Conservation (phyloP, 1,284 basidiomycete genomes). For the Pholiota adiposa region DNA sequence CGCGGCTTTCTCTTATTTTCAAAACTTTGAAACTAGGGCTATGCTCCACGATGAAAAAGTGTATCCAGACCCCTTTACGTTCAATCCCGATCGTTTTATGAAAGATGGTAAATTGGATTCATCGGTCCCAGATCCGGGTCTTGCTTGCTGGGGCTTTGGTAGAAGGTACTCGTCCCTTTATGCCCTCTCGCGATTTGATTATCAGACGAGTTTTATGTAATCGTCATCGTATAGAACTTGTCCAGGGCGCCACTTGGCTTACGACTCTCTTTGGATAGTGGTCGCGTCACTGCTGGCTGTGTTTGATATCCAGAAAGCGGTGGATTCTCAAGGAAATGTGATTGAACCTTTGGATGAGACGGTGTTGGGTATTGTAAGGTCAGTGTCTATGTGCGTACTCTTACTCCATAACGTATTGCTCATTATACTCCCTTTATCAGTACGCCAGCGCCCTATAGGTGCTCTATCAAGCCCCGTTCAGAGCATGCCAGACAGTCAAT, state of each 20-base stretch:
- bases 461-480: neutral
- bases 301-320: slow-evolving; percentile 34
- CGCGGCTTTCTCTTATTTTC: neutral
- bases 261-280: slow-evolving; percentile 36
- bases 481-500: neutral
- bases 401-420: neutral
- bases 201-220: neutral
- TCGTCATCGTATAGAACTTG: slow-evolving; percentile 18
- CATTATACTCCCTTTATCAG: neutral
- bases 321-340: slow-evolving; percentile 27
- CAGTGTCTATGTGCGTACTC: neutral
- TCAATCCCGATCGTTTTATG: slow-evolving; percentile 43
- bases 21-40: slow-evolving; percentile 29
- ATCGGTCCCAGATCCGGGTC: slow-evolving; percentile 27
- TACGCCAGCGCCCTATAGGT: slow-evolving; percentile 10
- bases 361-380: slow-evolving; percentile 10
- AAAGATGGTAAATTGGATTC: slow-evolving; percentile 34
- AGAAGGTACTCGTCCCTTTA: slow-evolving; percentile 28
- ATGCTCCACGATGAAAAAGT: slow-evolving; percentile 43
- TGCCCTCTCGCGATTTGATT: slow-evolving; percentile 7
- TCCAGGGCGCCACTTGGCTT: slow-evolving; percentile 37
- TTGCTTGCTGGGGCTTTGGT: slow-evolving; percentile 39
- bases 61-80: slow-evolving; percentile 41
- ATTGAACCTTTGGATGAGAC: slow-evolving; percentile 29
- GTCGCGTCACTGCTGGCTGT: slow-evolving; percentile 38